Evolutionary conservation across 129 eudicot genomes (phyloP).

Genomic region (Centaurea solstitialis): DNA sequence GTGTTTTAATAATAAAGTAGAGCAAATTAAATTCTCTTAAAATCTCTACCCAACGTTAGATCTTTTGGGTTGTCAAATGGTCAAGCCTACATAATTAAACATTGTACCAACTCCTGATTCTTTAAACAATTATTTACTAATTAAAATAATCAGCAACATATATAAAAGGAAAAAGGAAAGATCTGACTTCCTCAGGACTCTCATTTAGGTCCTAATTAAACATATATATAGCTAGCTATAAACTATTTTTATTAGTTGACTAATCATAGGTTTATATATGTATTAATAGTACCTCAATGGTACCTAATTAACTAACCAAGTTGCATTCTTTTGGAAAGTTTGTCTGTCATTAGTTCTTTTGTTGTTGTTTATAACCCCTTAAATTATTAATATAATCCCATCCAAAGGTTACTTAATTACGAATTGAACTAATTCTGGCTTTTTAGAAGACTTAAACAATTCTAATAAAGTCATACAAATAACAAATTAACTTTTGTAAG

Average conservation of each 20-base stretch:
- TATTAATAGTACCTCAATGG: slow-evolving; percentile 3
- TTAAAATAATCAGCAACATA: slow-evolving; percentile 8
- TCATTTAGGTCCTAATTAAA: not conserved
- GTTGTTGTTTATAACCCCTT: not conserved
- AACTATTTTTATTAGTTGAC: slow-evolving; percentile 11
- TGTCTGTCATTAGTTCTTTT: not conserved
- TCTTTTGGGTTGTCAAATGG: slow-evolving; percentile 6
- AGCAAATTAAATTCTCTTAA: no score
- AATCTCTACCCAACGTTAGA: no score
- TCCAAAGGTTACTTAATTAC: not conserved
- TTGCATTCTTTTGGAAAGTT: slow-evolving; percentile 1
- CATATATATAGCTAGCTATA: not conserved
- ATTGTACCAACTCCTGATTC: slow-evolving; percentile 2
- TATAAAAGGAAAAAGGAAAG: not conserved
- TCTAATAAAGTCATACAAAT: not conserved
- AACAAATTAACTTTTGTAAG: not conserved
- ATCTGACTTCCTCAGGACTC: not conserved
- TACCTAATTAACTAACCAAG: slow-evolving; percentile 12
- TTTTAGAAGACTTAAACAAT: not conserved
- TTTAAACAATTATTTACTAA: slow-evolving; percentile 3
- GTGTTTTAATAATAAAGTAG: no score
- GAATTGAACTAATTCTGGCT: not conserved
- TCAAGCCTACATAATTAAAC: not conserved
- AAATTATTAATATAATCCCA: not conserved
- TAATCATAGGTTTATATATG: not conserved